Evolutionary conservation across 2,329 filamentous ascomycete genomes (phyloP), one percentile per base, ranked within the genome.

Genomic region (Rutstroemia sp.): DNA sequence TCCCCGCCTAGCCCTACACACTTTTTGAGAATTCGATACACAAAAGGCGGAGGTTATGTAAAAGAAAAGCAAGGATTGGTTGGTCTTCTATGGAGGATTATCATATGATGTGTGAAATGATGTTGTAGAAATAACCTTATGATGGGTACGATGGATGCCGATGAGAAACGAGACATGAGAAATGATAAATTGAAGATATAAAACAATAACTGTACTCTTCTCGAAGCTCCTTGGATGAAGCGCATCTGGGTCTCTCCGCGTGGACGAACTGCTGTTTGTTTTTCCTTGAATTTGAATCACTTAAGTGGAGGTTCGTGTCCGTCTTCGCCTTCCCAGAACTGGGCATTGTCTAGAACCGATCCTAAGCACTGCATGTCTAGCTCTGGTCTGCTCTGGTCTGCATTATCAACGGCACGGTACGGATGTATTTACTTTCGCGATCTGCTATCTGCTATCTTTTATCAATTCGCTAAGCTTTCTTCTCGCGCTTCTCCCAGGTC

Each of bases 1-100:
- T 34, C 38, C 52, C 45, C 34, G 46, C 23, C 23, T 55, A 55
- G 52, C 52, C 45, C 34, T 55, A 55, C 37, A 55, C 34, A 34
- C 46, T 37, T 49, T 14, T 21, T 50, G 48, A 34, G 9, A 34
- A 17, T 14, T 49, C 39, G 45, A 54, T 54, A 44, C 37, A 42
- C 52, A 44, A 34, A 27, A 21, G 17, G 37, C 37, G 21, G 30
- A 54, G n/a, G 19, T 48, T 50, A 55, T 55, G 52, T 50, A 55
- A 55, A 25, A 50, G 46, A 44, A 42, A 50, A 50, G 3, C 16
- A 30, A 25, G 17, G 21, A 55, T 44, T 54, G 37, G 52, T 42
- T 39, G 14, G 41, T 9, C 2, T 2, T 19, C 41, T 10, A 21
- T 23, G 41, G 10, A 19, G 41, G 21, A 7, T 19, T 10, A 12